Evolutionary conservation across 371 early-diverging fungal genomes (phyloP).

Genomic region (Mortierella sp.): DNA sequence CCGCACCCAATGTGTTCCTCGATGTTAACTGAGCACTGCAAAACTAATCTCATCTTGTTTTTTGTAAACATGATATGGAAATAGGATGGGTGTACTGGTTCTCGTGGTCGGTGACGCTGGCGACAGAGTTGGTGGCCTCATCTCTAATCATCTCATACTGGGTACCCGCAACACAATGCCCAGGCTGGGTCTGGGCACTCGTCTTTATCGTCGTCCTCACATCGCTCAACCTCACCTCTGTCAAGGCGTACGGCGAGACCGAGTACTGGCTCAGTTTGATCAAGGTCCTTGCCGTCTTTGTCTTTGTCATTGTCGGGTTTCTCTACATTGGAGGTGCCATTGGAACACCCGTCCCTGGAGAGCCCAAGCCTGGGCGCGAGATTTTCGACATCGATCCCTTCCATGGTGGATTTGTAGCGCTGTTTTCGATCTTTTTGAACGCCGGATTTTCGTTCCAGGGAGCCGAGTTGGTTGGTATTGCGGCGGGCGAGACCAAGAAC

Average conservation of each 20-base stretch:
- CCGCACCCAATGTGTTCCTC: background rate
- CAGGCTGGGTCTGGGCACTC: slow-evolving; percentile 47
- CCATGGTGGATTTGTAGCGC: slow-evolving; percentile 78
- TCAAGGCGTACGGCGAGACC: slow-evolving; percentile 64
- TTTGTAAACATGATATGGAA: background rate
- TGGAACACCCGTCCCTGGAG: slow-evolving; percentile 62
- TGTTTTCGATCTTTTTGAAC: slow-evolving; percentile 73
- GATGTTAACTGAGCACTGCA: background rate
- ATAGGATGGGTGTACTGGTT: slow-evolving; percentile 76
- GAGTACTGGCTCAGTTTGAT: slow-evolving; percentile 70
- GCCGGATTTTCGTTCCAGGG: slow-evolving; percentile 93
- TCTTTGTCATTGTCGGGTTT: slow-evolving; percentile 83
- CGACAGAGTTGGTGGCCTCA: slow-evolving; percentile 79
- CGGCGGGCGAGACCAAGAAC: slow-evolving; percentile 79
- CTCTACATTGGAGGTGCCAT: slow-evolving; percentile 72
- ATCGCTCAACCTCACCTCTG: slow-evolving; percentile 40
- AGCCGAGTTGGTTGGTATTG: slow-evolving; percentile 79
- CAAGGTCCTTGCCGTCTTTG: slow-evolving; percentile 68
- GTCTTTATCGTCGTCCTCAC: slow-evolving; percentile 39
- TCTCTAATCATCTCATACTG: slow-evolving; percentile 79
- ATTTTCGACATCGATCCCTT: slow-evolving; percentile 77
- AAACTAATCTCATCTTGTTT: background rate
- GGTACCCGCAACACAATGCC: slow-evolving; percentile 69
- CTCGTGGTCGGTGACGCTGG: slow-evolving; percentile 86
- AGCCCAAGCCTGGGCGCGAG: slow-evolving; percentile 17